Evolutionary conservation across 2,329 filamentous ascomycete species (phyloP).

Genomic region (Xylariaceae sp.): DNA sequence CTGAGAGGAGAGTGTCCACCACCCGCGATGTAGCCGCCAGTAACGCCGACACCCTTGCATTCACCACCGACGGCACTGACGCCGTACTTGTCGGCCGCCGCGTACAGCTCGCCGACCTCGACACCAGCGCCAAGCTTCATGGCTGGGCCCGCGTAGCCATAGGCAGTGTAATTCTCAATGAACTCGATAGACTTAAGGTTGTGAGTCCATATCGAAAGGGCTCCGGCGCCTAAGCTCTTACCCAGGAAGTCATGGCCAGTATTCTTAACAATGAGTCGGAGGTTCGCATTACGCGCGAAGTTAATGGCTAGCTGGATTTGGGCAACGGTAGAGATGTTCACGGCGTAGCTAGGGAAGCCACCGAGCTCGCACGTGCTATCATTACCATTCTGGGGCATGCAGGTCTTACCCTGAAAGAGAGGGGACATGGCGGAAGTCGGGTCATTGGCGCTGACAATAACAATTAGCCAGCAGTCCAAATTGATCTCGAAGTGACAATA

Average conservation of each 20-base stretch:
- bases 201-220: constrained; percentile 46
- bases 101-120: constrained; percentile 57
- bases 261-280: constrained; percentile 56
- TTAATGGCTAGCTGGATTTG: constrained; percentile 53
- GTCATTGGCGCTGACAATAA: constrained; percentile 38
- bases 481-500: too few relatives aligned
- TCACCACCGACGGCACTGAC: constrained; percentile 58
- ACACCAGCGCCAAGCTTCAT: constrained; percentile 62
- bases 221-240: constrained; percentile 44
- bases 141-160: constrained; percentile 50
- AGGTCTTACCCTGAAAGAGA: constrained; percentile 38
- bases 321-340: constrained; percentile 48
- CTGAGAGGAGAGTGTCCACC: constrained; percentile 59
- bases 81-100: constrained; percentile 52
- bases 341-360: constrained; percentile 48
- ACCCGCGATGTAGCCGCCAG: constrained; percentile 51
- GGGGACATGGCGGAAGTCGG: constrained; percentile 49
- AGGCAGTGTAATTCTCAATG: constrained; percentile 37
- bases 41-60: constrained; percentile 55
- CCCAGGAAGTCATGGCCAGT: constrained; percentile 58
- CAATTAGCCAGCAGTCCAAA: neutral
- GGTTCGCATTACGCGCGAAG: constrained; percentile 51
- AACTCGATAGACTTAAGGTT: constrained; percentile 41
- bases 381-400: constrained; percentile 35
- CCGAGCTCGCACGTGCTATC: constrained; percentile 45